Percentiles rank a stretch among this genome's conserved stretches.
phyloP scores from a whole-genome alignment of 441 rosid species.

The Sinapis alba region DNA sequence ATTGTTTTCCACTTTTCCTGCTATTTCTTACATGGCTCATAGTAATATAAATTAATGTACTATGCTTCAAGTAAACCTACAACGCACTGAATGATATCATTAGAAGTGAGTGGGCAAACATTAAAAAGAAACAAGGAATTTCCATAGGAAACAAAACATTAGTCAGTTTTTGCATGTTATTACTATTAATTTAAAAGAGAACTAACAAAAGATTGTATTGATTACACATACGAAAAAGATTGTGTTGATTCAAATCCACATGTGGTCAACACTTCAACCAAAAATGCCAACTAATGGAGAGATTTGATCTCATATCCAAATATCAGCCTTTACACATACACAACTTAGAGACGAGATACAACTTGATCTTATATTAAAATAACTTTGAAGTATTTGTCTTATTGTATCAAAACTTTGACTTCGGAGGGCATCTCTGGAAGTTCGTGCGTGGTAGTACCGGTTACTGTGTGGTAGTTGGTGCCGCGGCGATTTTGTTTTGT shows the following conservation, averaged over 20 bases:
- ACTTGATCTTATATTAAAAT: not conserved
- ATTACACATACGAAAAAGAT: not conserved
- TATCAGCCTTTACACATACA: not conserved
- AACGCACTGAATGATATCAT: not conserved
- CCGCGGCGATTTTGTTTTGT: no score
- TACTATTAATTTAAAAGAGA: not conserved
- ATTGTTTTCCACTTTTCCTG: not conserved
- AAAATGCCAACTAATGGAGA: constrained; percentile 21
- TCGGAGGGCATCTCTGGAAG: no score
- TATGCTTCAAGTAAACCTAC: not conserved
- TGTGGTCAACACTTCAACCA: constrained; percentile 4
- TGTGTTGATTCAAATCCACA: constrained; percentile 22
- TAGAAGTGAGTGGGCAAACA: not conserved
- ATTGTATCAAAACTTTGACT: not conserved
- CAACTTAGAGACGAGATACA: not conserved
- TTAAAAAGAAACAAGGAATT: not conserved
- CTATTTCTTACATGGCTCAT: not conserved
- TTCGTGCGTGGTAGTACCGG: no score
- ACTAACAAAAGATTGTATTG: not conserved
- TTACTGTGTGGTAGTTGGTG: no score
- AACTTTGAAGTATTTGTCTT: not conserved
- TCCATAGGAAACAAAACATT: not conserved
- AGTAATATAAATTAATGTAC: not conserved
- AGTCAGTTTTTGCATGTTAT: constrained; percentile 21
- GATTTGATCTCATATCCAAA: not conserved